These are phyloP conservation scores for Paecilomyces fulvus DNA, from an alignment of 2,329 filamentous ascomycete genomes.

Conservation along the genomic window DNA sequence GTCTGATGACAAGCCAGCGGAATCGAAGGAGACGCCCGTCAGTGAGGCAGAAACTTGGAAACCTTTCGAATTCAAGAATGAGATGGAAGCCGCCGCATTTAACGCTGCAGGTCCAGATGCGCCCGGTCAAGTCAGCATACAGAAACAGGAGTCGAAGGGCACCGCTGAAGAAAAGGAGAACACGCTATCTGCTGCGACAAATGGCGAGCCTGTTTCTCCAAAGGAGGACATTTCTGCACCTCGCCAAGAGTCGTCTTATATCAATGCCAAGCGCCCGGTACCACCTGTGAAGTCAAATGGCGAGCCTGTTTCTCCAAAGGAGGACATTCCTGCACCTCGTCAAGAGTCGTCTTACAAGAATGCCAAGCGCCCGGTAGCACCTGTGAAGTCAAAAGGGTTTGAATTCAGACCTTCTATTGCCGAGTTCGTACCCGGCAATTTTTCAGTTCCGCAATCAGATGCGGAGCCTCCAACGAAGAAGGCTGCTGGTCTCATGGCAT, in stretches of 20 bases:
- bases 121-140: constrained; percentile 6
- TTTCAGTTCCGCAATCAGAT: constrained; percentile 3
- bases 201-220: background rate
- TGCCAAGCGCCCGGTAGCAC: constrained; percentile 50
- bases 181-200: background rate
- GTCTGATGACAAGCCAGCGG: constrained; percentile 24
- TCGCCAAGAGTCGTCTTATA: constrained; percentile 9
- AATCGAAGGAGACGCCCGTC: constrained; percentile 21
- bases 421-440: constrained; percentile 17
- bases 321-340: constrained; percentile 9
- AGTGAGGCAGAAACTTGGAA: constrained; percentile 43
- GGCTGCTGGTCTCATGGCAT: constrained; percentile 23
- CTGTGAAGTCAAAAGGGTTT: constrained; percentile 64
- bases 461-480: constrained; percentile 6
- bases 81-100: constrained; percentile 39
- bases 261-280: constrained; percentile 40
- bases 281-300: constrained; percentile 60
- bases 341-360: constrained; percentile 13
- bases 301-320: constrained; percentile 1
- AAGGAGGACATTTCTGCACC: constrained; percentile 8
- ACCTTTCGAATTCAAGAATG: constrained; percentile 53
- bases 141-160: background rate
- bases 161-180: background rate
- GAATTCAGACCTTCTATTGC: constrained; percentile 36
- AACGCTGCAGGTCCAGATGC: constrained; percentile 43